Evolutionary conservation across 164 flowering plant species (phyloP), one percentile per base, ranked within the genome.

Genomic region (Aristolochia fimbriata): DNA sequence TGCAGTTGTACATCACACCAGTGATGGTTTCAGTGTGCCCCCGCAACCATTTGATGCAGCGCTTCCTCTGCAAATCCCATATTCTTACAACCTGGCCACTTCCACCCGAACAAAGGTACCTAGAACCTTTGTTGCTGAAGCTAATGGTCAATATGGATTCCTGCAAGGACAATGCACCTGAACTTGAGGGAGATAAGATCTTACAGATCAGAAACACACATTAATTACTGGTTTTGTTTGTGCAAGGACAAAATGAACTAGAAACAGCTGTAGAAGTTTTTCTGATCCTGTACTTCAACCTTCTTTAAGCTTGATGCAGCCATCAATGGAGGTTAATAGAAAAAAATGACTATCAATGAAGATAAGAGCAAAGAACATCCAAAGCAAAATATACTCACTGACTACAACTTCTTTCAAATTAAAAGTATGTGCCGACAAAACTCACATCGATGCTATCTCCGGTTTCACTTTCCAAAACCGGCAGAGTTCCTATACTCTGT

Each of bases 21-120:
- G 91, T 83, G 62, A 94, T 83, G 24, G 91, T 79, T 74, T 74
- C 84, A 22, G 84, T 83, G 75, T 94, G 99, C 70, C 99, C 97
- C 71, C 60, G 88, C 75, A 94, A 73, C 91, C 95, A 65, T 61
- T 74, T 94, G 51, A 91, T 87, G 71, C 99, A 91, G 10, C 89
- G 88, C 62, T 88, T 94, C 64, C 91, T 83, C 71, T 94, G 96
- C 76, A 94, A 74, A 75, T 94, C 99, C 99, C 99, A 94, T 67
- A 94, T 83, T 67, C 93, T 76, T 27, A 94, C 96, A 70, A 91
- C 84, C 69, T 86, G 91, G 57, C 93, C 89, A 73, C 74, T 86
- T 58, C 97, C 99, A 15, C 95, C 97, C 48, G 99, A 82, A 70
- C 99, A 91, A 61, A 94, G 78, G 71, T 94, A 94, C 73, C 97